Evolutionary conservation across 2,329 filamentous ascomycete genomes (phyloP).

Genomic region (Colletotrichum abscissum): DNA sequence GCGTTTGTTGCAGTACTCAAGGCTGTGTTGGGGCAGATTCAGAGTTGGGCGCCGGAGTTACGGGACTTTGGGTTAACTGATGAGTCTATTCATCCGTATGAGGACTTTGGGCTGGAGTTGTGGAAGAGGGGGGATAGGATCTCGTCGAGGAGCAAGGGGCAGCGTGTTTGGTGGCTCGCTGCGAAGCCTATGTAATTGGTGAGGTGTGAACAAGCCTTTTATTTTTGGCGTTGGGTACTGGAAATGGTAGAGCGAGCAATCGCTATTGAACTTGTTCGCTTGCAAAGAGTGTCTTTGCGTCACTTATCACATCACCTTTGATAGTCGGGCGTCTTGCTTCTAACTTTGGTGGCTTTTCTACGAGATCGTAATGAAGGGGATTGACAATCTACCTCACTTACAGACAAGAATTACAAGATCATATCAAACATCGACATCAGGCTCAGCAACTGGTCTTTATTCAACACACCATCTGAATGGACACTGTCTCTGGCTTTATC

Average conservation of each 20-base stretch:
- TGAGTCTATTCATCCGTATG: constrained; percentile 28
- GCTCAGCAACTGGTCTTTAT: no score
- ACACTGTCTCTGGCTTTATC: no score
- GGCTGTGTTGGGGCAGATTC: constrained; percentile 22
- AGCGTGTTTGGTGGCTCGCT: constrained; percentile 32
- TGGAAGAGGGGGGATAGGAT: constrained; percentile 30
- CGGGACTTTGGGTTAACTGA: constrained; percentile 26
- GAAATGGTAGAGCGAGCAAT: not conserved
- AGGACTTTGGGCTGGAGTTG: constrained; percentile 29
- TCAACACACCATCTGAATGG: no score
- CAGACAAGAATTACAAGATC: no score
- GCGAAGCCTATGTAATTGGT: constrained; percentile 17
- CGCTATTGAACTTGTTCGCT: not conserved
- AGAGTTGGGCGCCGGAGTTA: constrained; percentile 18
- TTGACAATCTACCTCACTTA: not conserved
- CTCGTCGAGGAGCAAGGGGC: constrained; percentile 16
- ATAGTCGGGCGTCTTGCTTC: no score
- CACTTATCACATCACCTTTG: not conserved
- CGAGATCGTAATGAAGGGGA: no score
- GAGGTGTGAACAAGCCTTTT: not conserved
- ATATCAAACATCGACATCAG: no score
- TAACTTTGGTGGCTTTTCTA: not conserved
- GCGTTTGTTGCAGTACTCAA: constrained; percentile 31
- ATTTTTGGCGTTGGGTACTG: not conserved
- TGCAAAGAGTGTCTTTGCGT: not conserved